Evolutionary conservation across 805 yeast genomes (phyloP), one percentile per base, ranked within the genome.

Genomic region (Yarrowia sp.): DNA sequence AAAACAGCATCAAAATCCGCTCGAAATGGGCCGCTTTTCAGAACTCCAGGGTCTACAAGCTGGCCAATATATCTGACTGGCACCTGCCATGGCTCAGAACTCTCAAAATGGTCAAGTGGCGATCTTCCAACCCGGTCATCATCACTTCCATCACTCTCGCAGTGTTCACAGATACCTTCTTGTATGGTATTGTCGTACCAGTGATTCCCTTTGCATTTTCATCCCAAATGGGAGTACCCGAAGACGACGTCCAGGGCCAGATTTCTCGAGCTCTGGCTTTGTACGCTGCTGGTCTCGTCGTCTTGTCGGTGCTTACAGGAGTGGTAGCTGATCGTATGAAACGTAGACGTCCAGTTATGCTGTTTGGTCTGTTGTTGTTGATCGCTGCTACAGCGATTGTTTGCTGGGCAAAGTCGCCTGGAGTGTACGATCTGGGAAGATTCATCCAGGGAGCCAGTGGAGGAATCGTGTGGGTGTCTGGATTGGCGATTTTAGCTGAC

Each of bases 401-500:
- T 7, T 68, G 71, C 42, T 67, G 74, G 44, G 67, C 75, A n/a
- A 66, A 60, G n/a, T 62, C 66, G 7, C 62, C 70, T n/a, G 69
- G 69, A 48, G 53, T 72, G 33, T 74, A 70, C 62, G 66, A 70
- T 38, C 64, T 71, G 28, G 78, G 76, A 31, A 69, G 78, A 15
- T 42, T 72, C 8, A 53, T 75, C 17, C 78, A 75, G 55, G 78
- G 78, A 8, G 42, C 72, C 8, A 71, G 77, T 15, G 76, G 70
- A 14, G 74, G 73, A 9, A 67, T 73, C 5, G 76, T 74, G 18
- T 75, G 78, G 78, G 69, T 73, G 1, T 75, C 72, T 8, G 78
- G 78, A 4, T 64, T 75, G 48, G 76, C 78, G 4, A 69, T 75
- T 32, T 44, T 75, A 11, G 68, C 72, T 11, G 76, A 75, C 60